Conservation (phyloP, 78 protist genomes). For the Fonticula alba region DNA sequence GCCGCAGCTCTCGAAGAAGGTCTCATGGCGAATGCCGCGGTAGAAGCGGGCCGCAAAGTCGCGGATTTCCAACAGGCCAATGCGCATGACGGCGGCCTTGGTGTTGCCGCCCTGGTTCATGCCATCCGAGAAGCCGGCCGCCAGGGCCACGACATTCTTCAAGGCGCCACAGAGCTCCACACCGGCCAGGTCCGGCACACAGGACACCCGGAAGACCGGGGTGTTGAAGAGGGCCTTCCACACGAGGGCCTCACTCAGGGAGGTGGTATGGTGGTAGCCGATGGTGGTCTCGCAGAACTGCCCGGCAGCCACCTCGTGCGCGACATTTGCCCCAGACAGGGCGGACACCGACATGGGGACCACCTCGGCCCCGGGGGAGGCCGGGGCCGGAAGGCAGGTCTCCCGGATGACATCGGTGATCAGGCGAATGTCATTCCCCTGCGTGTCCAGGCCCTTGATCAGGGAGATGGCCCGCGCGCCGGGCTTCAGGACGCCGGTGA, state of each 20-base stretch:
- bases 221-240: constrained; percentile 14
- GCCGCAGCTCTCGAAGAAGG: constrained; percentile 49
- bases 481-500: constrained; percentile 5
- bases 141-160: constrained; percentile 52
- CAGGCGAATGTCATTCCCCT: constrained; percentile 18
- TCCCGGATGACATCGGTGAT: constrained; percentile 25
- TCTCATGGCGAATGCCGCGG: background rate
- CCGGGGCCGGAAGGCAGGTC: no score
- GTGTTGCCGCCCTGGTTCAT: constrained; percentile 36
- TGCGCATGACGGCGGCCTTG: constrained; percentile 48
- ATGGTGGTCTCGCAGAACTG: constrained; percentile 43
- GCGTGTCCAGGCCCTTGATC: constrained; percentile 30
- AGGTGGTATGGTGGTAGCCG: constrained; percentile 4
- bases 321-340: constrained; percentile 56
- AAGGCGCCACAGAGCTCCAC: constrained; percentile 45
- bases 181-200: constrained; percentile 23
- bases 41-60: constrained; percentile 10
- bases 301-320: constrained; percentile 39
- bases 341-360: constrained; percentile 13
- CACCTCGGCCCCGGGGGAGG: no score
- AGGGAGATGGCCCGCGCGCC: constrained; percentile 32
- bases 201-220: constrained; percentile 21
- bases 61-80: constrained; percentile 43
- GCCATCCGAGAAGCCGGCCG: constrained; percentile 50
- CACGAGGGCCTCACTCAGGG: background rate